These are phyloP conservation scores for Asterochloris sp. DNA, from an alignment of 139 green algal genomes.

Conservation along the genomic window DNA sequence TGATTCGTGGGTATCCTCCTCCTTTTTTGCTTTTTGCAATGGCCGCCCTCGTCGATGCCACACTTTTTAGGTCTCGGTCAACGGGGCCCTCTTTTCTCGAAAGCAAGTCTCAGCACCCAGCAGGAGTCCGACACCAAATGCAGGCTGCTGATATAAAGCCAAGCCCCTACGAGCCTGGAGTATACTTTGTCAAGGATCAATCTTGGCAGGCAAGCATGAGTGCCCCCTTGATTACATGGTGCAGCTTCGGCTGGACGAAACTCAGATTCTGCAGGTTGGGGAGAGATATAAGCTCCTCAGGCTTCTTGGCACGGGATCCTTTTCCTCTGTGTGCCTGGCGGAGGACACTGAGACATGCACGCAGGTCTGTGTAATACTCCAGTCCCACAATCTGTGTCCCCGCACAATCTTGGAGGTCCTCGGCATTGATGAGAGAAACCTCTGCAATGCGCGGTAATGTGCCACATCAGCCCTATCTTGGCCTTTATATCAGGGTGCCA, in stretches of 20 bases:
- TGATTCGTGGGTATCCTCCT: too few species aligned
- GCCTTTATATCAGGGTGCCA: too few species aligned
- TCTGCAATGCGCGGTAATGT: neutral
- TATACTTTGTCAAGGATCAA: slow-evolving; percentile 25
- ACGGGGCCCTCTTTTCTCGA: too few species aligned
- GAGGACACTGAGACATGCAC: slow-evolving; percentile 30
- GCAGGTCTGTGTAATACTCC: too few species aligned
- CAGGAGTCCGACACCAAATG: too few species aligned
- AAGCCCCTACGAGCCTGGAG: slow-evolving; percentile 15
- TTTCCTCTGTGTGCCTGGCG: slow-evolving; percentile 68
- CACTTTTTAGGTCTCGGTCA: too few species aligned
- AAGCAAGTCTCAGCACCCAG: too few species aligned
- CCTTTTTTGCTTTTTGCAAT: too few species aligned
- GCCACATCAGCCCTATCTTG: neutral
- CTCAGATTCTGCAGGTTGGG: slow-evolving; percentile 45
- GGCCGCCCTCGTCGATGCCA: too few species aligned
- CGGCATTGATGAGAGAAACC: slow-evolving; percentile 36
- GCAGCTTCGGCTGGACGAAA: neutral
- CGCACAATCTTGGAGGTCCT: too few species aligned
- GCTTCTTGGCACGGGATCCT: slow-evolving; percentile 70
- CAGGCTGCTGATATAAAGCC: too few species aligned
- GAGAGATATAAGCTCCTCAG: slow-evolving; percentile 56
- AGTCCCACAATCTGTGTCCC: too few species aligned
- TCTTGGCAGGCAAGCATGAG: slow-evolving; percentile 18
- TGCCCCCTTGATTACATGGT: neutral